phyloP scores from a whole-genome alignment of 345 rosid species.

The Citrus sp. region DNA sequence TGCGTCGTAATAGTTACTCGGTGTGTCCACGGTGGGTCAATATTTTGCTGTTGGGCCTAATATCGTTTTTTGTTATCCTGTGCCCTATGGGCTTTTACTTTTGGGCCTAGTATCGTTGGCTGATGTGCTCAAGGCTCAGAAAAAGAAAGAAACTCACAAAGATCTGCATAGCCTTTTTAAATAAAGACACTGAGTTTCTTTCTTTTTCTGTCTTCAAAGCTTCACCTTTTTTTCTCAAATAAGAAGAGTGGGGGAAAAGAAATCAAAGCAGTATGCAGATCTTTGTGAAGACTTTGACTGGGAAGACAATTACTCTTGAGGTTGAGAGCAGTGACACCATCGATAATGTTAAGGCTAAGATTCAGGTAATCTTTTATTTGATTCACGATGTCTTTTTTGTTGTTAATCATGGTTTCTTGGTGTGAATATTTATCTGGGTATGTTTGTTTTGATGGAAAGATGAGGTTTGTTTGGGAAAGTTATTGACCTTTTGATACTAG shows the following conservation, averaged over 20 bases:
- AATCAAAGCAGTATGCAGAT: constrained; percentile 34
- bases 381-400: neutral
- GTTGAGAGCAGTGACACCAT: constrained; percentile 52
- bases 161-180: no score
- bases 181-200: no score
- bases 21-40: neutral
- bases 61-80: no score
- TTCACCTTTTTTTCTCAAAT: no score
- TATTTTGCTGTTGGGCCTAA: neutral
- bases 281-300: constrained; percentile 56
- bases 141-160: no score
- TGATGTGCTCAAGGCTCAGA: no score
- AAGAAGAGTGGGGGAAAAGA: neutral
- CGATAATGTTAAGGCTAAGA: constrained; percentile 58
- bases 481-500: neutral
- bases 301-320: constrained; percentile 56
- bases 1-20: neutral
- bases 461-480: neutral
- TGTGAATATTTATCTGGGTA: neutral
- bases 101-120: no score
- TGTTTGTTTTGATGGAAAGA: neutral
- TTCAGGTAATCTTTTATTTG: constrained; percentile 31
- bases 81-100: no score
- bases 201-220: neutral
- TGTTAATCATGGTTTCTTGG: neutral